A percentile compares a stretch with the other conserved stretches of the same genome.
Evolutionary conservation across 106 monocot species (phyloP).

Genomic region (Dioscorea zingiberensis): DNA sequence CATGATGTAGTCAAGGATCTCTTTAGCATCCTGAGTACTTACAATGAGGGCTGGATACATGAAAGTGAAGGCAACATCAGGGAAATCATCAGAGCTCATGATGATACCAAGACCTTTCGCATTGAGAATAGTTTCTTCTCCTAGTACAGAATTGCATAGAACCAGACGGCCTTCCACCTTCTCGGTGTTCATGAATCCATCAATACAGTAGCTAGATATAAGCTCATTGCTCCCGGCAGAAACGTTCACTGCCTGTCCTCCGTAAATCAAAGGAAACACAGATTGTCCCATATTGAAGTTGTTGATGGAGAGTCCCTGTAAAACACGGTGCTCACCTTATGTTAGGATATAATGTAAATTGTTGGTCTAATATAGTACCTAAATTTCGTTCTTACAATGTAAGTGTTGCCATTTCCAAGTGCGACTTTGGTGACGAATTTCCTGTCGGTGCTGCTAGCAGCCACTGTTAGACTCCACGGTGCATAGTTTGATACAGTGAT

Average conservation of each 20-base stretch:
- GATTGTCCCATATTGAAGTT: not conserved
- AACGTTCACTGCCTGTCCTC: not conserved
- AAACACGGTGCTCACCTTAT: no score
- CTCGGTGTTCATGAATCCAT: not conserved
- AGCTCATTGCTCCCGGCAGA: not conserved
- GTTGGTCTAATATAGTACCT: no score
- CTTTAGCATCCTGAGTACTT: not conserved
- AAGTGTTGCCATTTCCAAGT: not conserved
- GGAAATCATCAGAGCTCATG: not conserved
- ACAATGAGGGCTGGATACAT: not conserved
- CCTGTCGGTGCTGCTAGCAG: constrained; percentile 1
- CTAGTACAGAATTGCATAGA: not conserved
- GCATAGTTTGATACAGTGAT: not conserved
- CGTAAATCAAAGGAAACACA: not conserved
- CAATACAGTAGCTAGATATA: not conserved
- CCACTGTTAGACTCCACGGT: not conserved
- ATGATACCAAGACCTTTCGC: not conserved
- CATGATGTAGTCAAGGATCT: not conserved
- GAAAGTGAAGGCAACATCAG: not conserved
- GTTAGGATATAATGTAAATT: no score
- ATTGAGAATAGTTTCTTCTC: not conserved
- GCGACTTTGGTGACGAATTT: not conserved
- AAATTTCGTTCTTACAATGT: not conserved
- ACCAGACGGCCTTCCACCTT: not conserved
- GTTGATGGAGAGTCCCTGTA: not conserved